Conservation (phyloP, 257 asterid species). For the Paraleonurus japonicus region DNA sequence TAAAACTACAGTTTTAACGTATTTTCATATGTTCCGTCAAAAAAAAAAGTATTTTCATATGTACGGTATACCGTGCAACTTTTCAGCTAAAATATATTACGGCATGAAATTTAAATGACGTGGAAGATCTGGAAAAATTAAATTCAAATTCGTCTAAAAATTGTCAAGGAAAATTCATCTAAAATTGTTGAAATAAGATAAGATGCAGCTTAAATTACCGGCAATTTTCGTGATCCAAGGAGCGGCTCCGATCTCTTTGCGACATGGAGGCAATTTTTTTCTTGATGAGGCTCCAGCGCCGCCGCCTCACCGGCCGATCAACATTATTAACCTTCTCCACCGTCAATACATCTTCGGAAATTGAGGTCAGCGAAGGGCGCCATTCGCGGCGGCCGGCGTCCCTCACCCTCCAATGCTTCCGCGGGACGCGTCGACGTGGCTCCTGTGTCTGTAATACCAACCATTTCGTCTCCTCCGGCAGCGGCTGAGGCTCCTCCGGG, state of each 20-base stretch:
- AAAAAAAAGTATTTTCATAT: not conserved
- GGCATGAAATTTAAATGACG: not conserved
- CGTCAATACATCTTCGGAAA: conserved; percentile 36
- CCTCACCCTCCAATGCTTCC: conserved; percentile 38
- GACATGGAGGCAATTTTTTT: conserved; percentile 36
- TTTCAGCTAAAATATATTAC: not conserved
- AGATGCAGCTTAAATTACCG: conserved; percentile 25
- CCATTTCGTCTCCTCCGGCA: conserved; percentile 40
- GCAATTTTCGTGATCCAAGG: conserved; percentile 15
- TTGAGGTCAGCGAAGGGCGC: conserved; percentile 49
- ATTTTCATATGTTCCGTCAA: not conserved
- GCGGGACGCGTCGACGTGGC: conserved; percentile 26
- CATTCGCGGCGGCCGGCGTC: conserved; percentile 29
- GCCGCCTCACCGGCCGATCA: conserved; percentile 24
- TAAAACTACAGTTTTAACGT: too few relatives aligned
- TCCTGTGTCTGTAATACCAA: conserved; percentile 29
- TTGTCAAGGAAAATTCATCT: not conserved
- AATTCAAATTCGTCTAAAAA: not conserved
- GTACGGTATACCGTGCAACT: too few relatives aligned
- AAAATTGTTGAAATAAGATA: not conserved
- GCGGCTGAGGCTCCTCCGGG: conserved; percentile 21
- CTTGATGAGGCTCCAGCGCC: conserved; percentile 33
- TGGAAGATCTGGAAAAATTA: not conserved
- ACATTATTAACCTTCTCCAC: conserved; percentile 14
- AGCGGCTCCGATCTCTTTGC: conserved; percentile 25